These are phyloP conservation scores for Phytophthora tentaculata DNA, from an alignment of 352 stramenopile genomes.

Conservation along the genomic window DNA sequence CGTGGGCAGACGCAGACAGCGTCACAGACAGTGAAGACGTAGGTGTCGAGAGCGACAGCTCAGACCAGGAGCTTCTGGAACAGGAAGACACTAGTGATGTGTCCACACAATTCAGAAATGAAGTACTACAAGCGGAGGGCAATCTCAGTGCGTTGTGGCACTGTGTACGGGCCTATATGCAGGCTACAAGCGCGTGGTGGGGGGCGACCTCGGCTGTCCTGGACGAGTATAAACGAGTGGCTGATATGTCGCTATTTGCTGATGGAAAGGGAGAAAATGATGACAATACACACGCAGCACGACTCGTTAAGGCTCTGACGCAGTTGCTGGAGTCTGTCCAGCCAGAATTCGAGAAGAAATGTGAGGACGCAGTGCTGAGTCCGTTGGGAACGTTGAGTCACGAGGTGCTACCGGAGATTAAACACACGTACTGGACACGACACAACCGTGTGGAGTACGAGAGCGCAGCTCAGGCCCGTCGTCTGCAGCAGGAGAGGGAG, in stretches of 20 bases:
- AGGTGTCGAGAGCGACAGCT: slow-evolving; percentile 40
- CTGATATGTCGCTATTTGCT: slow-evolving; percentile 58
- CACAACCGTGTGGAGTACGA: slow-evolving; percentile 37
- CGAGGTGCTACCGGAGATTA: slow-evolving; percentile 71
- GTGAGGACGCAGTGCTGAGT: slow-evolving; percentile 49
- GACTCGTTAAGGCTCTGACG: slow-evolving; percentile 38
- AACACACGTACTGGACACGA: slow-evolving; percentile 80
- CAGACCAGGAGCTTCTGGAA: slow-evolving; percentile 17
- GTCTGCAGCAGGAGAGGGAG: slow-evolving; percentile 61
- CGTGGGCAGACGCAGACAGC: slow-evolving; percentile 66
- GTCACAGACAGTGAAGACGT: slow-evolving; percentile 72
- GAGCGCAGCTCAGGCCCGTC: slow-evolving; percentile 39
- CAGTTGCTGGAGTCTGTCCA: slow-evolving; percentile 46
- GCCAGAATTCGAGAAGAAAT: slow-evolving; percentile 50
- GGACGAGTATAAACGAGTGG: slow-evolving; percentile 71
- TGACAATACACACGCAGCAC: slow-evolving; percentile 21
- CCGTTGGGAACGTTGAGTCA: slow-evolving; percentile 52
- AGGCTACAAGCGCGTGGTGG: slow-evolving; percentile 74
- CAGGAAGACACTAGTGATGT: slow-evolving; percentile 20
- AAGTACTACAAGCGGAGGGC: slow-evolving; percentile 75
- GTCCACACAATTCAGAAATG: slow-evolving; percentile 69
- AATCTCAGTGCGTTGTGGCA: slow-evolving; percentile 81
- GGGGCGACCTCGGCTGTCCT: slow-evolving; percentile 52
- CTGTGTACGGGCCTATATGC: slow-evolving; percentile 65
- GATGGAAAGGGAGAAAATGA: slow-evolving; percentile 11